Base-by-base conservation (phyloP, 2,329 filamentous ascomycete genomes). In the Pestalotiopsis sp. region DNA sequence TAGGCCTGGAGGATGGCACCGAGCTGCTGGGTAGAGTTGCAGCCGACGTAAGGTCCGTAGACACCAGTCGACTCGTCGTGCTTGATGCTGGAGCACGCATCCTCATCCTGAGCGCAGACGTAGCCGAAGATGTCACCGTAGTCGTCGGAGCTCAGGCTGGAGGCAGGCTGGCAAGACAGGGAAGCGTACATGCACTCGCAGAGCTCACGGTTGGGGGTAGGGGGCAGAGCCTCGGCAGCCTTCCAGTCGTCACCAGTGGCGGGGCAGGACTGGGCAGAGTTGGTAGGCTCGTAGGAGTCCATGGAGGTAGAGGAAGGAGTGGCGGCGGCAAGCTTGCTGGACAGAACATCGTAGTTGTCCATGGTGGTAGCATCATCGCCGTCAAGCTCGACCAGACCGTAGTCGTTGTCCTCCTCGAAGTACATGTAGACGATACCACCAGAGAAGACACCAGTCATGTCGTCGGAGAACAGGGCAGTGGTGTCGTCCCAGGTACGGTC, bases 381-480 rank as follows among this genome's bases (percentile, higher is more conserved):
- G 72, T 86, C 85, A 69, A 91, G 79, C 27, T 83, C 78, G 65
- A 89, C 87, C 66, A 93, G 84, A 81, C 90, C 92, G 77, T 90
- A 95, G 76, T 93, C 81, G 82, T 94, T 94, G 66, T 74, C 72
- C 78, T 94, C 92, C 80, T 94, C 87, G 83, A 92, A 92, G 83
- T 93, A 95, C 92, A 93, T 93, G 85, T 94, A 95, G 75, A 93
- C 91, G 72, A 95, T 93, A 79, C 92, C 92, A 77, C 92, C 92
- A 72, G 91, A 93, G 89, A 91, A 93, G 74, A 93, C 90, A 58
- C 80, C 77, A 58, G 87, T 89, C 92, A 95, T 95, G 75, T 93
- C 73, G 62, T 80, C 72, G 65, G 91, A 89, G 80, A 89, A 94
- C 23, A 95, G 85, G 68, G 90, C 87, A 27, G 81, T 81, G 36